These are phyloP conservation scores for Histomonas meleagridis DNA, from an alignment of 208 protist genomes.

Conservation along the genomic window DNA sequence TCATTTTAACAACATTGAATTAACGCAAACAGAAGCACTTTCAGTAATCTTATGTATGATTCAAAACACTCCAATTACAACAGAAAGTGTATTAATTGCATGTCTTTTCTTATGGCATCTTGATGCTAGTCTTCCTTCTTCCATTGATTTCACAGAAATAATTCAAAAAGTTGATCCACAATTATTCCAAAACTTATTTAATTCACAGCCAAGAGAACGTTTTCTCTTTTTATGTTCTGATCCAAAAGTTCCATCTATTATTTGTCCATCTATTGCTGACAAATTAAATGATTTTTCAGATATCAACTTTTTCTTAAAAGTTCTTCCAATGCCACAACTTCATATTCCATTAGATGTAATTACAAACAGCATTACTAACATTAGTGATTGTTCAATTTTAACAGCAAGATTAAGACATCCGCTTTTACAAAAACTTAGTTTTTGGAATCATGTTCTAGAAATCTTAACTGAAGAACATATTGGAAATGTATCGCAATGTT, in stretches of 20 bases:
- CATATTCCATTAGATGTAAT: neutral
- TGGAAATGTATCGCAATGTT: neutral
- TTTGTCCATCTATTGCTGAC: neutral
- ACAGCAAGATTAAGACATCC: neutral
- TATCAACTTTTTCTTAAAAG: neutral
- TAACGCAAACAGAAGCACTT: neutral
- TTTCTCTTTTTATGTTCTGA: conserved; percentile 7
- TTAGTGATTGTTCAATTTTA: neutral
- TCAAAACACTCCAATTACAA: neutral
- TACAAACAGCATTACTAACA: neutral
- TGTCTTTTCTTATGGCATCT: neutral
- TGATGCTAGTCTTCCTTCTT: neutral
- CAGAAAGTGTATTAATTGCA: neutral
- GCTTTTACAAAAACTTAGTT: neutral
- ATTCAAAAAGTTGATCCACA: neutral
- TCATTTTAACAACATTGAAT: neutral
- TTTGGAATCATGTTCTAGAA: neutral
- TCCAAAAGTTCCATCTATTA: neutral
- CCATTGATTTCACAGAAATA: neutral
- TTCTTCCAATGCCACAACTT: neutral
- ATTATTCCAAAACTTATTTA: neutral
- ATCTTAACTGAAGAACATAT: neutral
- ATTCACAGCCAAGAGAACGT: neutral
- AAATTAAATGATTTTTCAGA: neutral
- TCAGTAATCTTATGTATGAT: neutral